Percentiles rank a stretch among this genome's conserved stretches.
These are phyloP conservation scores for Acanthamoeba healyi DNA, from an alignment of 208 protist species.

Conservation along the genomic window DNA sequence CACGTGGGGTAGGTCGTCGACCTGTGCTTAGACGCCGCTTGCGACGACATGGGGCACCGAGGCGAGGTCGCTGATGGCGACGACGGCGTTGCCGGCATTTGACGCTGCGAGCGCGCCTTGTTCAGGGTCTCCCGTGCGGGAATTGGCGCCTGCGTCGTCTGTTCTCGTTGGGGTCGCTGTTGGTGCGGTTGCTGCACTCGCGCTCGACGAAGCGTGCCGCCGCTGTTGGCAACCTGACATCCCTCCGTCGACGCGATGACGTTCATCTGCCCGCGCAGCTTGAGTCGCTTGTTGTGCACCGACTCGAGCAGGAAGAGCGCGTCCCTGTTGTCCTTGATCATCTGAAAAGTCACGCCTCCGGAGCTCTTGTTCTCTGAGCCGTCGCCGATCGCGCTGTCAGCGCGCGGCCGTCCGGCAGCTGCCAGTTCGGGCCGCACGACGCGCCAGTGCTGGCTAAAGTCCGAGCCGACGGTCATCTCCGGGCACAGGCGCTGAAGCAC, in stretches of 20 bases:
- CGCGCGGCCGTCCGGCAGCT: neutral
- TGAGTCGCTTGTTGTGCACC: neutral
- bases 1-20: neutral
- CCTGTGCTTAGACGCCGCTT: too few relatives aligned
- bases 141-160: too few relatives aligned
- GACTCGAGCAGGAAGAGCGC: neutral
- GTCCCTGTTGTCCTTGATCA: neutral
- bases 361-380: too few relatives aligned
- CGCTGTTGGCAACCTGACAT: neutral
- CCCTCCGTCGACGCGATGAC: neutral
- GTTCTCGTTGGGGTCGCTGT: too few relatives aligned
- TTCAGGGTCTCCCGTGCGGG: too few relatives aligned
- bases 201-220: neutral
- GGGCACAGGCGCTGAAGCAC: constrained; percentile 5
- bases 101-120: too few relatives aligned
- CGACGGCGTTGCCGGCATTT: too few relatives aligned
- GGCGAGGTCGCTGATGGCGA: too few relatives aligned
- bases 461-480: neutral
- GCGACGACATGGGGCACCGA: too few relatives aligned
- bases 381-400: too few relatives aligned
- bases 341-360: neutral
- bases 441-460: neutral
- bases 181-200: neutral
- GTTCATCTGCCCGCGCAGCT: constrained; percentile 12
- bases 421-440: neutral